phyloP scores from a whole-genome alignment of 176 grass and related monocot genomes.

The Eleusine coracana region DNA sequence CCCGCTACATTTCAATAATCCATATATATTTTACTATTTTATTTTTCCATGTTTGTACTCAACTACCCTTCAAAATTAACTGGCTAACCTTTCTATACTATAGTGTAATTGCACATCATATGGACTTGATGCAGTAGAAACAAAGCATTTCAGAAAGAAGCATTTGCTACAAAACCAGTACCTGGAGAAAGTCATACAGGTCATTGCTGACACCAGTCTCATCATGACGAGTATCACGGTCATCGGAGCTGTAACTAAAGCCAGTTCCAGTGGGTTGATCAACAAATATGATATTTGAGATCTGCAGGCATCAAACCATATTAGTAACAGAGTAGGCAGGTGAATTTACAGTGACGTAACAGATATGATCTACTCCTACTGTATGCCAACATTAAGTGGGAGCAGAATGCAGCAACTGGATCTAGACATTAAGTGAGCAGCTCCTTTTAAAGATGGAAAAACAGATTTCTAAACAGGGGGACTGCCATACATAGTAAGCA shows the following conservation, averaged over 20 bases:
- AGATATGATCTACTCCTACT: constrained; percentile 1
- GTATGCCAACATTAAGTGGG: background rate
- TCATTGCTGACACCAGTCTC: constrained; percentile 83
- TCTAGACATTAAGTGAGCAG: background rate
- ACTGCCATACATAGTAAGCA: background rate
- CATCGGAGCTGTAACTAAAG: constrained; percentile 88
- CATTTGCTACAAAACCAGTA: constrained; percentile 1
- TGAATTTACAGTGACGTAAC: background rate
- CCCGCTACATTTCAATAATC: background rate
- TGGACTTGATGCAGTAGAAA: background rate
- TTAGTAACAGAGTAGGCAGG: background rate
- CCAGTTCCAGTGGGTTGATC: constrained; percentile 93
- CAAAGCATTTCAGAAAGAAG: background rate
- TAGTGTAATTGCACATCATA: background rate
- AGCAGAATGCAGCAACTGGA: background rate
- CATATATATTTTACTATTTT: background rate
- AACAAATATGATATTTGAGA: constrained; percentile 90
- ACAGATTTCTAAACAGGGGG: background rate
- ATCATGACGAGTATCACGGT: constrained; percentile 77
- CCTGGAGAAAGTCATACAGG: constrained; percentile 90
- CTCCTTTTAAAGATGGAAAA: background rate
- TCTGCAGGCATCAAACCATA: constrained; percentile 47
- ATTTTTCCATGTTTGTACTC: background rate
- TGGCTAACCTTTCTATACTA: background rate
- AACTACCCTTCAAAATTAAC: background rate